These are phyloP conservation scores for Candolleomyces efflorescens DNA, from an alignment of 768 basidiomycete genomes.

Conservation along the genomic window DNA sequence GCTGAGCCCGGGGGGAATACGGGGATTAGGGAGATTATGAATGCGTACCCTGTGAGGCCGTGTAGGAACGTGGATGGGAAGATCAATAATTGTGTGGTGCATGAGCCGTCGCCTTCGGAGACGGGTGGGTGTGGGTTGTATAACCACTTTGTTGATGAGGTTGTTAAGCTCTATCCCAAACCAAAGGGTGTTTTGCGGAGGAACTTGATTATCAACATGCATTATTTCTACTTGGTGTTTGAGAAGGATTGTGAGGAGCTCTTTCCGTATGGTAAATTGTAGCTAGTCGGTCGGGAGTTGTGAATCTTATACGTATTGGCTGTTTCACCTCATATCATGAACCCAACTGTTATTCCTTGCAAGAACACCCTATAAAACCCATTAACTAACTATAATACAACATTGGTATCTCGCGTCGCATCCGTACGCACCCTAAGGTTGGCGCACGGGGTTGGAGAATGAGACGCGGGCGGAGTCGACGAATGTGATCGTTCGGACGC, in stretches of 20 bases:
- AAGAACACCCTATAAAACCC: too few relatives aligned
- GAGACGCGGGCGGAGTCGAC: too few relatives aligned
- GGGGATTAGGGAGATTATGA: neutral
- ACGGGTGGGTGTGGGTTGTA: conserved; percentile 11
- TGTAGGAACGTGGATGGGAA: conserved; percentile 7
- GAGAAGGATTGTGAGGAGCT: conserved; percentile 4
- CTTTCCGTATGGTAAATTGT: conserved; percentile 9
- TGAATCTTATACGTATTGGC: too few relatives aligned
- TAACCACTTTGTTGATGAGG: conserved; percentile 9
- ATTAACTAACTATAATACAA: too few relatives aligned
- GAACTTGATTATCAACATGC: conserved; percentile 11
- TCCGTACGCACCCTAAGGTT: too few relatives aligned
- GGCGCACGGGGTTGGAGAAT: too few relatives aligned
- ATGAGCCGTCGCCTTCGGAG: conserved; percentile 7
- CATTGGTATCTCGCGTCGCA: too few relatives aligned
- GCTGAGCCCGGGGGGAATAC: conserved; percentile 1
- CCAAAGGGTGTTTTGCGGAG: conserved; percentile 11
- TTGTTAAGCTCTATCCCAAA: conserved; percentile 13
- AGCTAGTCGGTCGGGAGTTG: too few relatives aligned
- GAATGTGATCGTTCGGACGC: too few relatives aligned
- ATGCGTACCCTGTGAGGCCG: conserved; percentile 10
- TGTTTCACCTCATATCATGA: too few relatives aligned
- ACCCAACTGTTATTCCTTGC: too few relatives aligned
- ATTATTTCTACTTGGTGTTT: conserved; percentile 1
- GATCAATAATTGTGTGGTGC: conserved; percentile 12